A percentile compares a stretch with the other conserved stretches of the same genome.
Evolutionary conservation across 139 green algal species (phyloP).

Genomic region (Picochlorum sp.): DNA sequence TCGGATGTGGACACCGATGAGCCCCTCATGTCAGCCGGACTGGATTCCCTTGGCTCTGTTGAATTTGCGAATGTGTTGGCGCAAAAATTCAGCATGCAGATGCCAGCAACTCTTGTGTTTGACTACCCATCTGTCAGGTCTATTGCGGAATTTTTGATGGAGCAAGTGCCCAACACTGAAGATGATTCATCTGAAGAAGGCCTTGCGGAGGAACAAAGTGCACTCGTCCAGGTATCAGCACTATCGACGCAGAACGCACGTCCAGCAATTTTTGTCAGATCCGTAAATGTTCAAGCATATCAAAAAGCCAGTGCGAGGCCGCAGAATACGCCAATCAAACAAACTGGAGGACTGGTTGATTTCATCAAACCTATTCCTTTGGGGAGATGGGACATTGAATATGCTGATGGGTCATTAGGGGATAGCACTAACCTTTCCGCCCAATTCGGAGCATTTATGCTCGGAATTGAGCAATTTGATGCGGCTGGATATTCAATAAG

Average conservation of each 20-base stretch:
- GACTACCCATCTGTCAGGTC: constrained; percentile 52
- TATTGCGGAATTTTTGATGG: constrained; percentile 20
- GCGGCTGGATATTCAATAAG: constrained; percentile 38
- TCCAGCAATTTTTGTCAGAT: no score
- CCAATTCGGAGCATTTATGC: constrained; percentile 42
- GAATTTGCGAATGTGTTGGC: constrained; percentile 59
- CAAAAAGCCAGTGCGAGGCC: background rate
- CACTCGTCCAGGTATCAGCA: no score
- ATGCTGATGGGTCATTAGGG: constrained; percentile 2
- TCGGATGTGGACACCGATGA: constrained; percentile 24
- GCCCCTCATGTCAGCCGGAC: constrained; percentile 53
- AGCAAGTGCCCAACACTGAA: constrained; percentile 12
- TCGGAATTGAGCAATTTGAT: constrained; percentile 51
- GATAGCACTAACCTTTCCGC: constrained; percentile 19
- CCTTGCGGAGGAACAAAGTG: background rate
- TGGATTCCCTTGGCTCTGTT: constrained; percentile 50
- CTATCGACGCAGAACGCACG: no score
- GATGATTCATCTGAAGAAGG: background rate
- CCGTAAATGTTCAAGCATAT: background rate
- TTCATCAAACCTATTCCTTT: constrained; percentile 29
- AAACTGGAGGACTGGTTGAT: constrained; percentile 10
- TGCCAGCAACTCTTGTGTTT: constrained; percentile 59
- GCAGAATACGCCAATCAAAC: background rate
- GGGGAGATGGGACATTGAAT: constrained; percentile 41
- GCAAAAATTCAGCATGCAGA: constrained; percentile 31